A percentile compares a stretch with the other conserved stretches of the same genome.
These are phyloP conservation scores for Paramecium bursaria DNA, from an alignment of 73 alveolate genomes.

Conservation along the genomic window DNA sequence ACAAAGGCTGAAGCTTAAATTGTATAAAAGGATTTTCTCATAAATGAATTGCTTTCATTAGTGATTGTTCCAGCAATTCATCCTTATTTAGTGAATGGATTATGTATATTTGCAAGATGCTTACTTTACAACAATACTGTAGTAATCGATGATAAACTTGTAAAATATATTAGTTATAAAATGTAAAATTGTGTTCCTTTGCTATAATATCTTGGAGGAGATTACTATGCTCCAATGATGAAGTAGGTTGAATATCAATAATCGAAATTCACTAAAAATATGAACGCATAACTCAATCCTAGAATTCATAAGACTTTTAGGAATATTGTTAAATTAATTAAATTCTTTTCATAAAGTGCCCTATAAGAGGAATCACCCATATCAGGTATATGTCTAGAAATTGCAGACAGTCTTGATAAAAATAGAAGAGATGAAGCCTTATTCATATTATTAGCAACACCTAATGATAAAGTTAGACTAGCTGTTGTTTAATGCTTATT, in stretches of 20 bases:
- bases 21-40: neutral
- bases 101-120: constrained; percentile 54
- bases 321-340: constrained; percentile 26
- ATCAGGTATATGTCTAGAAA: constrained; percentile 52
- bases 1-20: no score
- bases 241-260: constrained; percentile 33
- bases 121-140: constrained; percentile 46
- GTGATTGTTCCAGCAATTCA: constrained; percentile 62
- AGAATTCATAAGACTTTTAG: constrained; percentile 14
- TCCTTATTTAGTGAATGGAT: constrained; percentile 58
- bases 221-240: constrained; percentile 42
- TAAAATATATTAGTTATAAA: constrained; percentile 55
- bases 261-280: constrained; percentile 12
- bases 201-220: constrained; percentile 58
- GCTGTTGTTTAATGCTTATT: constrained; percentile 88
- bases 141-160: neutral
- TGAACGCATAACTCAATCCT: neutral
- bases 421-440: constrained; percentile 81
- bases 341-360: constrained; percentile 65
- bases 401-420: constrained; percentile 69
- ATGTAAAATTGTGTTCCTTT: constrained; percentile 50
- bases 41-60: constrained; percentile 9
- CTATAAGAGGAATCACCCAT: constrained; percentile 44
- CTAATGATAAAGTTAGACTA: constrained; percentile 88
- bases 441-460: constrained; percentile 85